Evolutionary conservation across 129 eudicot species (phyloP).

Genomic region (Scalesia atractyloides): DNA sequence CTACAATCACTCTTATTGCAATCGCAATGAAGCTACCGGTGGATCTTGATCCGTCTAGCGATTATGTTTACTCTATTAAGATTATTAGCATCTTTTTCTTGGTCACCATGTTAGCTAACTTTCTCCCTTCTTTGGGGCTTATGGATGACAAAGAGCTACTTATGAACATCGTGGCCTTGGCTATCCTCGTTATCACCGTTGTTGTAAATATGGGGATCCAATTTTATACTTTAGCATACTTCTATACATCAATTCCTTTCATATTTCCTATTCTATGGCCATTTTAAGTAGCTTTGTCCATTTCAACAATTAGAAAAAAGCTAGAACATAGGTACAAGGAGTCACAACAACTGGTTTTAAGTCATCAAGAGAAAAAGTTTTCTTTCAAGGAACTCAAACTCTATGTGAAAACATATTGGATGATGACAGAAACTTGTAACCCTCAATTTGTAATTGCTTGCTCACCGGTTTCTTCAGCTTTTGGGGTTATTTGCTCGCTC

Average conservation of each 20-base stretch:
- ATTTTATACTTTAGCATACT: neutral
- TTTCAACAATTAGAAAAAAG: neutral
- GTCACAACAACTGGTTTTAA: neutral
- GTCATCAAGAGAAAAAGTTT: neutral
- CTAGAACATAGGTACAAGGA: neutral
- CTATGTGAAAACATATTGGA: neutral
- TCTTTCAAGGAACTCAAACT: neutral
- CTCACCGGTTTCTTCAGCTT: neutral
- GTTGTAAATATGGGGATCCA: neutral
- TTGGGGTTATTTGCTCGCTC: neutral
- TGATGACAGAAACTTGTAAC: slow-evolving; percentile 10
- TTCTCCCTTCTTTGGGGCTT: neutral
- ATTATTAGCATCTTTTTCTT: neutral
- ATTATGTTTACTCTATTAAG: neutral
- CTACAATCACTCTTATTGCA: too few species aligned
- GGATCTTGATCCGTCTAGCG: neutral
- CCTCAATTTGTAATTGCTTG: neutral
- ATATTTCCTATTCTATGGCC: neutral
- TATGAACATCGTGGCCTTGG: neutral
- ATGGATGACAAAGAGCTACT: slow-evolving; percentile 5
- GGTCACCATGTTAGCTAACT: neutral
- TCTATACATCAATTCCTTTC: neutral
- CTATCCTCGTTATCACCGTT: neutral
- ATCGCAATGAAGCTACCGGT: slow-evolving; percentile 10
- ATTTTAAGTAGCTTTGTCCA: neutral